Conservation (phyloP, 1,139 yeast species). For the Pichia inconspicua region DNA sequence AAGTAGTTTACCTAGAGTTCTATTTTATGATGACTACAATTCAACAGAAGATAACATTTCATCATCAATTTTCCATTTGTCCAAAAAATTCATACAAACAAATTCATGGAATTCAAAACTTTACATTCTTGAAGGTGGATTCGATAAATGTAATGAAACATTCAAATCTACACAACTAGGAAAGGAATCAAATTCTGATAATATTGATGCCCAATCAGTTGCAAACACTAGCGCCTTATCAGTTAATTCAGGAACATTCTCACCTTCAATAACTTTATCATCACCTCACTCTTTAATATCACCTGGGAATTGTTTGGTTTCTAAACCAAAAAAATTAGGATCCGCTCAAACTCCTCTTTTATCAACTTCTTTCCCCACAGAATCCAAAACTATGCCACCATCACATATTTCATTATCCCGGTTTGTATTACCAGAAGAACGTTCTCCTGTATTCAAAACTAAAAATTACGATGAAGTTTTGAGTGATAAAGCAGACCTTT, state of each 20-base stretch:
- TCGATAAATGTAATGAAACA: constrained; percentile 26
- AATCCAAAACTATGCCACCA: constrained; percentile 4
- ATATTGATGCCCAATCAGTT: constrained; percentile 4
- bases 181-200: background rate
- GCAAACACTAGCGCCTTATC: constrained; percentile 3
- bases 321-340: background rate
- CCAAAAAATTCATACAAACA: constrained; percentile 40
- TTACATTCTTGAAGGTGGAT: constrained; percentile 31
- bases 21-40: constrained; percentile 35
- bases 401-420: constrained; percentile 21
- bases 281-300: constrained; percentile 11
- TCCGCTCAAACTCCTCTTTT: background rate
- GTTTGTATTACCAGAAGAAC: constrained; percentile 27
- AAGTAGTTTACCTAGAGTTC: constrained; percentile 30
- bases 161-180: constrained; percentile 16
- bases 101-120: constrained; percentile 31
- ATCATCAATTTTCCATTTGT: constrained; percentile 37
- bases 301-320: background rate
- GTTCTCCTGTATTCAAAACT: constrained; percentile 30
- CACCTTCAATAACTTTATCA: constrained; percentile 1
- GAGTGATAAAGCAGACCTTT: constrained; percentile 21
- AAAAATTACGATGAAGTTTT: constrained; percentile 36
- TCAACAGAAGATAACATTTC: constrained; percentile 25
- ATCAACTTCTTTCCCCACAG: background rate
- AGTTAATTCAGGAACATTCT: constrained; percentile 7